phyloP scores from a whole-genome alignment of 1,284 basidiomycete genomes.

The Tylopilus sp. region DNA sequence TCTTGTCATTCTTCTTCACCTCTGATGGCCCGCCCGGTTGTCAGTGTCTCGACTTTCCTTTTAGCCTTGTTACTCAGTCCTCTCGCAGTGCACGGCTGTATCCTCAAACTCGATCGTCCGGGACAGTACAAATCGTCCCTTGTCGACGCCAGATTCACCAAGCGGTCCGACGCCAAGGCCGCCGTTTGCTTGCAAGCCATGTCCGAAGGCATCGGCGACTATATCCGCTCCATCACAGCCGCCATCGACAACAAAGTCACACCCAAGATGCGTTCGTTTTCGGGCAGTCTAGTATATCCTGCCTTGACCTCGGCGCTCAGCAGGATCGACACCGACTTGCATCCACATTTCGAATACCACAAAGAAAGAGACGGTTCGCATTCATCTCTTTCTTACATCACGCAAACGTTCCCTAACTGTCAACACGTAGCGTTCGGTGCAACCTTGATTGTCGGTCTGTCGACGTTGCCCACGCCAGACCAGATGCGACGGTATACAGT shows the following conservation, averaged over 20 bases:
- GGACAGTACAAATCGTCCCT: constrained; percentile 49
- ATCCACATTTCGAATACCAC: constrained; percentile 38
- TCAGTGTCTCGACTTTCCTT: constrained; percentile 28
- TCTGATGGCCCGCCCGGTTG: constrained; percentile 39
- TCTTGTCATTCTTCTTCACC: constrained; percentile 43
- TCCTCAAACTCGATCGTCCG: constrained; percentile 53
- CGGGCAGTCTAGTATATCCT: constrained; percentile 42
- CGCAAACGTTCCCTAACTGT: not conserved
- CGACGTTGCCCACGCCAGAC: constrained; percentile 29
- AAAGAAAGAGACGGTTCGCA: constrained; percentile 47
- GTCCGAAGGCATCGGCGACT: constrained; percentile 52
- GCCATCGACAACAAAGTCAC: constrained; percentile 44
- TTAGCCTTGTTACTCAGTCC: constrained; percentile 6
- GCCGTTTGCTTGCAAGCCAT: constrained; percentile 60
- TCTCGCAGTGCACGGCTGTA: constrained; percentile 51
- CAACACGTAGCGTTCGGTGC: constrained; percentile 48
- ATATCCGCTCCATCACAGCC: constrained; percentile 44
- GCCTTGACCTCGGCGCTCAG: constrained; percentile 41
- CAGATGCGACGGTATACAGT: constrained; percentile 42
- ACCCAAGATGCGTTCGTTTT: constrained; percentile 38
- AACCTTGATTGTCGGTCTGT: constrained; percentile 43
- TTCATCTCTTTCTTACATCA: not conserved
- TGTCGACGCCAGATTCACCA: constrained; percentile 53
- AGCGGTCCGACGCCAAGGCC: constrained; percentile 56
- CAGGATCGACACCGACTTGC: constrained; percentile 38